Percentiles rank a stretch among this genome's conserved stretches.
phyloP scores from a whole-genome alignment of 805 yeast genomes.

The Kluyveromyces nonfermentans region DNA sequence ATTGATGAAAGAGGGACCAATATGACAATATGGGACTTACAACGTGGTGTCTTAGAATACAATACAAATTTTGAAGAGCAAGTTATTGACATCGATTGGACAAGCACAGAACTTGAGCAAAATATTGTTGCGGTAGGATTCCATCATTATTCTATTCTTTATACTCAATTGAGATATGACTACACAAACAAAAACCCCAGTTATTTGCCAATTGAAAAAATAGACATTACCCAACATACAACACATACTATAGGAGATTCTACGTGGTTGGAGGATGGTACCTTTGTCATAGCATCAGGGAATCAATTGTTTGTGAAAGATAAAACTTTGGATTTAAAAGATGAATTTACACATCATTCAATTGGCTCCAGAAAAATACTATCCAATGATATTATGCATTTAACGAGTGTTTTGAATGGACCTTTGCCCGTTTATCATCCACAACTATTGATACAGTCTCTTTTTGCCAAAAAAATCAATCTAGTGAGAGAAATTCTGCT shows the following conservation, averaged over 20 bases:
- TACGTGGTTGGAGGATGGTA: constrained; percentile 73
- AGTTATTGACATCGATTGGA: constrained; percentile 82
- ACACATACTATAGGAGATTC: constrained; percentile 83
- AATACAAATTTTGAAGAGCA: constrained; percentile 32
- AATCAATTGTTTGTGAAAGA: constrained; percentile 83
- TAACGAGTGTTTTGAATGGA: constrained; percentile 75
- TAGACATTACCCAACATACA: constrained; percentile 64
- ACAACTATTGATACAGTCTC: constrained; percentile 66
- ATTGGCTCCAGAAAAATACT: constrained; percentile 52
- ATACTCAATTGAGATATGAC: constrained; percentile 79
- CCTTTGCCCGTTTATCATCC: constrained; percentile 89
- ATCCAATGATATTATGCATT: constrained; percentile 47
- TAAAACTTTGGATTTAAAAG: constrained; percentile 48
- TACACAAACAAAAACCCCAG: constrained; percentile 75
- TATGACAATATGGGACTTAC: constrained; percentile 74
- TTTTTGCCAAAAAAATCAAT: constrained; percentile 50
- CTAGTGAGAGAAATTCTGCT: constrained; percentile 50
- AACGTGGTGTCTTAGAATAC: constrained; percentile 57
- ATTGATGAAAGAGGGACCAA: constrained; percentile 44
- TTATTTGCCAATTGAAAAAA: constrained; percentile 63
- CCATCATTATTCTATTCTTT: constrained; percentile 48
- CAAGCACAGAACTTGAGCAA: constrained; percentile 53
- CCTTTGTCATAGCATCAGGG: constrained; percentile 77
- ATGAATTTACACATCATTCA: constrained; percentile 42
- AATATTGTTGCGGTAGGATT: constrained; percentile 80